Evolutionary conservation across 495 filamentous ascomycete genomes (phyloP).

Genomic region (Viridothelium virens): DNA sequence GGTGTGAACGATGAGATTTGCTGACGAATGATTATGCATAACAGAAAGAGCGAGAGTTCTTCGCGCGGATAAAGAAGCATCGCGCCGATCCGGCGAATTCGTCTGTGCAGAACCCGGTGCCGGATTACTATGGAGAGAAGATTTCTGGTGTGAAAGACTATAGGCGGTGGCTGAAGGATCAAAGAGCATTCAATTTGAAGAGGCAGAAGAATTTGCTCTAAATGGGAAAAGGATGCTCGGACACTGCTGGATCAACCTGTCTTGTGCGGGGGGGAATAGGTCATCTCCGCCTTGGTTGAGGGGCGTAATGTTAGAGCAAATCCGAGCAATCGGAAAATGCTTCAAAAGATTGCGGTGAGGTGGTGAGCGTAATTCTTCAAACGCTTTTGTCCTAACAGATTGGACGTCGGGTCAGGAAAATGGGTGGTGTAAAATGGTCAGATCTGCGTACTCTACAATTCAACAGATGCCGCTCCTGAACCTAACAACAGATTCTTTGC

Average conservation of each 20-base stretch:
- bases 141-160: conserved; percentile 88
- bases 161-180: conserved; percentile 91
- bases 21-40: conserved; percentile 14
- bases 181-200: conserved; percentile 94
- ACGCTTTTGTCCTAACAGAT: background rate
- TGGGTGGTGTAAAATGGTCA: background rate
- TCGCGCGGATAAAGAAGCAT: conserved; percentile 74
- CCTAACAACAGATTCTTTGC: too few species aligned
- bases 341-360: background rate
- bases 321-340: background rate
- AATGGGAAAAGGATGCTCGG: background rate
- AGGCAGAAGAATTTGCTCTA: conserved; percentile 39
- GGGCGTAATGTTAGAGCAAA: background rate
- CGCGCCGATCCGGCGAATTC: conserved; percentile 76
- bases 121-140: conserved; percentile 84
- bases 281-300: background rate
- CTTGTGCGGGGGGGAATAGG: background rate
- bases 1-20: conserved; percentile 13
- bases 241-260: background rate
- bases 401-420: background rate
- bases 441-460: too few species aligned
- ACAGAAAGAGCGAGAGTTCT: conserved; percentile 90
- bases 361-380: background rate
- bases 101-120: conserved; percentile 61
- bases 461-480: too few species aligned